Evolutionary conservation across 352 stramenopile genomes (phyloP), one percentile per base, ranked within the genome.

Genomic region (Phytophthora sp.): DNA sequence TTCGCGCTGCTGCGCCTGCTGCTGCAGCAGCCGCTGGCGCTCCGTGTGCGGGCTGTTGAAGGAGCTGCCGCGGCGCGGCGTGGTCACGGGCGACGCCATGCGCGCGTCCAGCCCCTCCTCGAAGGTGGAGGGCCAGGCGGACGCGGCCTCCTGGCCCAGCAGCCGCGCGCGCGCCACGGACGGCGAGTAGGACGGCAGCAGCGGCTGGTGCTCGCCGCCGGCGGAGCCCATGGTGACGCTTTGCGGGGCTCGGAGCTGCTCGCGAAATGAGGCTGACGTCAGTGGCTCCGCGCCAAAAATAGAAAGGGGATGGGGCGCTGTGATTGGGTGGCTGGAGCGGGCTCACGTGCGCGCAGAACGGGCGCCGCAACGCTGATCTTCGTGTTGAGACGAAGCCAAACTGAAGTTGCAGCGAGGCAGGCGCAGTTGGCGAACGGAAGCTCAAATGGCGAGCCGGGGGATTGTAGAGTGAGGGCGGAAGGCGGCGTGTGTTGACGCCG

Each of bases 121-220:
- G 39, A 91, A 94, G 10, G 85, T 94, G n/a, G 81, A 54, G 15
- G 85, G 85, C 85, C 85, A 94, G 9, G 73, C 67, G 1, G 71
- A 46, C 10, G 62, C 63, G 32, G 76, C 66, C 12, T 72, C 69
- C 34, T 77, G 61, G 17, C 62, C 54, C 2, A 67, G 54, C 23
- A 69, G 55, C 38, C 70, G 72, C 18, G 73, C 61, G 4, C 74
- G 78, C 20, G 69, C 39, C n/a, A 79, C 75, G 15, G 66, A 81
- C 3, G 82, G 79, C 10, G 79, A 89, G 56, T 88, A 89, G n/a
- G 77, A 89, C 50, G 82, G 82, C 60, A 91, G 65, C 46, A 87
- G 53, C 49, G 54, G 44, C 42, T 84, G 69, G 11, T 69, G 63
- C 35, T 84, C 70, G 8, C 38, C 24, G 12, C 46, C 28, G 23